These are phyloP conservation scores for Talaromyces atroroseus DNA, from an alignment of 2,329 filamentous ascomycete species.

Conservation along the genomic window DNA sequence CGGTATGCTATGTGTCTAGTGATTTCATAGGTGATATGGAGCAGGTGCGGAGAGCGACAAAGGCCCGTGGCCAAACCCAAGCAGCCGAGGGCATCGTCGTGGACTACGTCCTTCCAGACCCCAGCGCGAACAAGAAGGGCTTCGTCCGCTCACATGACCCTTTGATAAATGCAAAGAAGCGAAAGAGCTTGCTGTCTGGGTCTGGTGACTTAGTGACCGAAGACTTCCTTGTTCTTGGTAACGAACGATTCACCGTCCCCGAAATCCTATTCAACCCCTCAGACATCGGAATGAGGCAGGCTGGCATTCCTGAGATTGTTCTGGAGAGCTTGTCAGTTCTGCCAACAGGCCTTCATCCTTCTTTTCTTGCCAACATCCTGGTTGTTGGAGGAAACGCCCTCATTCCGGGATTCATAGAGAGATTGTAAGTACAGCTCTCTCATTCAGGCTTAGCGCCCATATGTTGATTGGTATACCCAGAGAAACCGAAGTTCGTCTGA, in stretches of 20 bases:
- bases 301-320: slow-evolving; percentile 76
- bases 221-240: slow-evolving; percentile 79
- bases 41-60: slow-evolving; percentile 72
- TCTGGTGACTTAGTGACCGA: slow-evolving; percentile 52
- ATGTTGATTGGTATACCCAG: slow-evolving; percentile 27
- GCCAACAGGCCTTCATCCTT: slow-evolving; percentile 77
- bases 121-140: slow-evolving; percentile 59
- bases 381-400: slow-evolving; percentile 82
- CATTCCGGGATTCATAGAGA: slow-evolving; percentile 73
- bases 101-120: slow-evolving; percentile 89
- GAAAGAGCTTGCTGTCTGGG: slow-evolving; percentile 45
- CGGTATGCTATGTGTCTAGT: slow-evolving; percentile 72
- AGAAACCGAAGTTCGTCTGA: slow-evolving; percentile 63
- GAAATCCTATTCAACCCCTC: slow-evolving; percentile 83
- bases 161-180: slow-evolving; percentile 49
- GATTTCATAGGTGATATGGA: slow-evolving; percentile 77
- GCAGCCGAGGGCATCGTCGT: slow-evolving; percentile 56
- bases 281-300: slow-evolving; percentile 79
- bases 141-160: slow-evolving; percentile 74
- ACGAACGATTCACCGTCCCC: slow-evolving; percentile 85
- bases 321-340: slow-evolving; percentile 69
- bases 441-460: background rate
- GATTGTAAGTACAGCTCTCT: slow-evolving; percentile 49
- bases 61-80: slow-evolving; percentile 31
- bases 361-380: slow-evolving; percentile 77